phyloP scores from a whole-genome alignment of 495 filamentous ascomycete genomes.

The Darksidea phi region DNA sequence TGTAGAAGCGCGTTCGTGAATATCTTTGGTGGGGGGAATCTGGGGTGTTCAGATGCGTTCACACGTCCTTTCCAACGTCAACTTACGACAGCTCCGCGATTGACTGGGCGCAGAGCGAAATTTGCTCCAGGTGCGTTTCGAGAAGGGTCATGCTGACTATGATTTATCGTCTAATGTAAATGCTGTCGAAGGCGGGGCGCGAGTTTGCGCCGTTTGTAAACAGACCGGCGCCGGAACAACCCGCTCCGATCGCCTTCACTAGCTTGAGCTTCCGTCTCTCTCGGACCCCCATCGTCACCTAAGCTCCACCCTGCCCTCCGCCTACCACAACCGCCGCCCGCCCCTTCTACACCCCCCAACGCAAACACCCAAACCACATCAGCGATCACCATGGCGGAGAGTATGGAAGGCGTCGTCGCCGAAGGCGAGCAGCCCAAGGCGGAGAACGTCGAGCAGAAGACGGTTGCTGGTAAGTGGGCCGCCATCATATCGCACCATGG shows the following conservation, averaged over 20 bases:
- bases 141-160: constrained; percentile 66
- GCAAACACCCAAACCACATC: not conserved
- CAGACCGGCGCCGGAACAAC: not conserved
- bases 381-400: constrained; percentile 42
- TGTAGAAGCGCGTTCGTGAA: constrained; percentile 92
- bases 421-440: constrained; percentile 25
- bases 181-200: constrained; percentile 4
- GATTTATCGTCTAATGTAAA: not conserved
- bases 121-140: constrained; percentile 85
- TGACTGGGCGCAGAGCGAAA: constrained; percentile 74
- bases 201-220: constrained; percentile 25
- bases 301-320: not conserved
- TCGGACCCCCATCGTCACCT: constrained; percentile 8
- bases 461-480: constrained; percentile 32
- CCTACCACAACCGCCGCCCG: constrained; percentile 2
- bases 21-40: constrained; percentile 87
- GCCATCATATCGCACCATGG: constrained; percentile 15
- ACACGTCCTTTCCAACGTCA: not conserved
- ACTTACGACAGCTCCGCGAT: constrained; percentile 82
- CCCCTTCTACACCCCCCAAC: constrained; percentile 16
- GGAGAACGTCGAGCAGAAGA: constrained; percentile 36
- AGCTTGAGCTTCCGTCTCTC: constrained; percentile 28
- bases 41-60: constrained; percentile 9
- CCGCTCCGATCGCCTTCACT: not conserved
- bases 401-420: constrained; percentile 44